A percentile compares a stretch with the other conserved stretches of the same genome.
These are phyloP conservation scores for Leccinum griseonigrum DNA, from an alignment of 1,284 basidiomycete species.

Conservation along the genomic window DNA sequence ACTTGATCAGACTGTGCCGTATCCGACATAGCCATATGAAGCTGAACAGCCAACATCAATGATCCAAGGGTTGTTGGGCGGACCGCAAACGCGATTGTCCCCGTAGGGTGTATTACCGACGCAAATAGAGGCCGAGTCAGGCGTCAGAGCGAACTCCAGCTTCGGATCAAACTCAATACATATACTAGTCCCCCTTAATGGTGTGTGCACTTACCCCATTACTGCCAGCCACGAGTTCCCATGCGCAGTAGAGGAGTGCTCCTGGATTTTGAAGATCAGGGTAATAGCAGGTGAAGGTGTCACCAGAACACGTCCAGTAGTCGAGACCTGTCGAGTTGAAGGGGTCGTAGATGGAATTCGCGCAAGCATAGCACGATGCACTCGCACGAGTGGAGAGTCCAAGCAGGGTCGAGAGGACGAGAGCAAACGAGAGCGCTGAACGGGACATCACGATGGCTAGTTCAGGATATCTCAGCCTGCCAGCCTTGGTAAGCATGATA, in stretches of 20 bases:
- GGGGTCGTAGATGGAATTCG: constrained; percentile 10
- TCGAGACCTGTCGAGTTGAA: constrained; percentile 9
- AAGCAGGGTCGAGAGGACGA: constrained; percentile 10
- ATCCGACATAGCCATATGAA: constrained; percentile 15
- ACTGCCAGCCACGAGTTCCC: not conserved
- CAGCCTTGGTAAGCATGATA: not conserved
- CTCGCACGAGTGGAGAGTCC: constrained; percentile 6
- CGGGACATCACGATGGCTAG: constrained; percentile 2
- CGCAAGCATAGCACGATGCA: constrained; percentile 10
- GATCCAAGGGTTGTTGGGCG: constrained; percentile 19
- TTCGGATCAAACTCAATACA: not conserved
- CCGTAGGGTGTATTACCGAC: constrained; percentile 1
- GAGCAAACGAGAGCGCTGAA: not conserved
- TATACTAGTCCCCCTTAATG: not conserved
- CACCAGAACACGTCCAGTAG: constrained; percentile 16
- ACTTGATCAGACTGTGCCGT: not conserved
- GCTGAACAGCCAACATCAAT: constrained; percentile 3
- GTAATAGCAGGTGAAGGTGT: constrained; percentile 16
- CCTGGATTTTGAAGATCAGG: constrained; percentile 12
- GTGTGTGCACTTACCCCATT: not conserved
- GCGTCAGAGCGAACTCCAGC: constrained; percentile 2
- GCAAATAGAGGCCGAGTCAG: constrained; percentile 12
- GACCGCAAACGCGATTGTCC: constrained; percentile 7
- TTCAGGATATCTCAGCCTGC: not conserved
- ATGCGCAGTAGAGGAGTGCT: constrained; percentile 12